phyloP scores from a whole-genome alignment of 306 rosid genomes.

The Sphenostylis stenocarpa region DNA sequence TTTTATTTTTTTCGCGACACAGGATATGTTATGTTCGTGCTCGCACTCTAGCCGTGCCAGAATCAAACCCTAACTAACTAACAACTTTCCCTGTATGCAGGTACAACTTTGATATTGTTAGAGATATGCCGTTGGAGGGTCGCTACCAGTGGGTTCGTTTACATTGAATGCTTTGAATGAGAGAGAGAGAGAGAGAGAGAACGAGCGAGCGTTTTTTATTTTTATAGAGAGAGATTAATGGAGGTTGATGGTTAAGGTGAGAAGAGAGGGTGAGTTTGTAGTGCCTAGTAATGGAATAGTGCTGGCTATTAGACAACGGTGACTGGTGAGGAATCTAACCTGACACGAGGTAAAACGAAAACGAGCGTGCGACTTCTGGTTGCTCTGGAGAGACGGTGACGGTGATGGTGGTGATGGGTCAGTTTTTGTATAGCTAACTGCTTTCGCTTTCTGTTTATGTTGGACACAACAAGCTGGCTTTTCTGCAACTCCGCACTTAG shows the following conservation, averaged over 20 bases:
- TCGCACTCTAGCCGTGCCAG: conserved; percentile 46
- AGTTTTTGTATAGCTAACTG: conserved; percentile 36
- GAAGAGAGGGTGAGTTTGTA: neutral
- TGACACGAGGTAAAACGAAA: conserved; percentile 47
- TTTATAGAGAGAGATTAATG: conserved; percentile 1
- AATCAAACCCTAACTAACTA: conserved; percentile 60
- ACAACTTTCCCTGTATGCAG: conserved; percentile 56
- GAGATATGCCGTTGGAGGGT: conserved; percentile 85
- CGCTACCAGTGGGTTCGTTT: conserved; percentile 85
- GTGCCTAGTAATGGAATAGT: neutral
- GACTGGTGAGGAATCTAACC: conserved; percentile 29
- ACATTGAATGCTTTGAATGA: conserved; percentile 57
- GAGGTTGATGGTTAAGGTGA: neutral
- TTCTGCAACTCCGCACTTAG: conserved; percentile 18
- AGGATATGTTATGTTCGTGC: conserved; percentile 42
- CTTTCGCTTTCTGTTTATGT: conserved; percentile 20
- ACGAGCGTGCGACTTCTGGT: conserved; percentile 39
- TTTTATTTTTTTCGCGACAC: conserved; percentile 18
- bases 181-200: conserved; percentile 17
- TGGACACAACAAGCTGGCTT: conserved; percentile 41
- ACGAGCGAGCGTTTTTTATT: neutral
- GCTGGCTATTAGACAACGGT: neutral
- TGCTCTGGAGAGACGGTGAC: conserved; percentile 5
- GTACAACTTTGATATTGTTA: conserved; percentile 90
- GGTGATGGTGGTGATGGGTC: neutral